Evolutionary conservation across 805 yeast species (phyloP).

Genomic region (Schwanniomyces yamadae): DNA sequence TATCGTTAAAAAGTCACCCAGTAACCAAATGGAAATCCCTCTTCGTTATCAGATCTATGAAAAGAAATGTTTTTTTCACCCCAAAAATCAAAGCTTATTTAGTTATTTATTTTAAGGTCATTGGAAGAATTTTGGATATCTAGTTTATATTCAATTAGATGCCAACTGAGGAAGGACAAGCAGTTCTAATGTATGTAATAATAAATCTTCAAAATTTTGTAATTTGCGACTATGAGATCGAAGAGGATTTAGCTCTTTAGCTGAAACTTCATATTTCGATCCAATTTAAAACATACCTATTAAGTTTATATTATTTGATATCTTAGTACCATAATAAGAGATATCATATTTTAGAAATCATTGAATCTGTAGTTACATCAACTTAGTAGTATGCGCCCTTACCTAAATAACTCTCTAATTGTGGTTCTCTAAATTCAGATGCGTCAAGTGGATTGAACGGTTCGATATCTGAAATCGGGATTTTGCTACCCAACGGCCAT

Average conservation of each 20-base stretch:
- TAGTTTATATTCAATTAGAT: conserved; percentile 57
- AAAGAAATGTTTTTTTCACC: conserved; percentile 47
- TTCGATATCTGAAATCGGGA: conserved; percentile 22
- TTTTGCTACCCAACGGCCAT: conserved; percentile 42
- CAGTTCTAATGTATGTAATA: no score
- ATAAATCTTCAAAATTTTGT: no score
- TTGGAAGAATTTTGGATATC: conserved; percentile 52
- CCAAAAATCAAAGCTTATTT: conserved; percentile 48
- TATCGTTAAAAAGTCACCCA: conserved; percentile 61
- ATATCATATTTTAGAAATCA: no score
- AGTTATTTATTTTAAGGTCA: conserved; percentile 49
- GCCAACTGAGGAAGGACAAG: conserved; percentile 36
- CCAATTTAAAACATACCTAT: no score
- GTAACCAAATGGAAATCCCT: conserved; percentile 63
- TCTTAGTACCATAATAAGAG: no score
- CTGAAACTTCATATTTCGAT: conserved; percentile 53
- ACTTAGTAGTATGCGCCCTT: conserved; percentile 10
- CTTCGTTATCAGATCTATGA: conserved; percentile 52
- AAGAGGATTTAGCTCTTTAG: conserved; percentile 49
- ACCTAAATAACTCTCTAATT: conserved; percentile 3
- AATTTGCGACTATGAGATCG: no score
- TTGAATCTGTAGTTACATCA: no score
- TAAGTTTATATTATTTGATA: no score
- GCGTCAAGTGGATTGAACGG: not conserved
- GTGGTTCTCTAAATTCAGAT: not conserved